A percentile compares a stretch with the other conserved stretches of the same genome.
Evolutionary conservation across 2,329 filamentous ascomycete species (phyloP).

Genomic region (Aspergillus arachidicola): DNA sequence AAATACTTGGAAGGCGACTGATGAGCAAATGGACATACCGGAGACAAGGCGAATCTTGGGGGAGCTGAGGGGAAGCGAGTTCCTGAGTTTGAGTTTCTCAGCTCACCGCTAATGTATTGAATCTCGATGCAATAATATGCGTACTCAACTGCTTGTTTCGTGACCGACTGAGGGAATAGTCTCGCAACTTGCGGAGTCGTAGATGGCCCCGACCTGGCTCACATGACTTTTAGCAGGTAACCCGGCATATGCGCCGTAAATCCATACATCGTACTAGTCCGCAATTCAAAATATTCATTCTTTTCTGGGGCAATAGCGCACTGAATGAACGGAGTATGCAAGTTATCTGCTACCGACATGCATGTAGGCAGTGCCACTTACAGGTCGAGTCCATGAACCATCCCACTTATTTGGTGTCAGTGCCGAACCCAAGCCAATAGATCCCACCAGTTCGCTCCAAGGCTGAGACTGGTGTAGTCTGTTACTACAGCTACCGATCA

Average conservation of each 20-base stretch:
- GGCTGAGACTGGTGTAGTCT: not conserved
- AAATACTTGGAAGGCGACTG: not conserved
- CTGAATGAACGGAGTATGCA: not conserved
- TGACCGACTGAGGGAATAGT: not conserved
- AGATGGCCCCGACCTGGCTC: not conserved
- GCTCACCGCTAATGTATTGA: slow-evolving; percentile 4
- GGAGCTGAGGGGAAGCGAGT: not conserved
- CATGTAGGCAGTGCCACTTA: slow-evolving; percentile 1
- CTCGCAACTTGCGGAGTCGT: not conserved
- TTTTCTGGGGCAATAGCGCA: not conserved
- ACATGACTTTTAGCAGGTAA: not conserved
- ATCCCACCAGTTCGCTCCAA: not conserved
- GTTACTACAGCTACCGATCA: slow-evolving; percentile 3
- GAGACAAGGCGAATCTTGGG: slow-evolving; percentile 1
- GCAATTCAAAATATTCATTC: not conserved
- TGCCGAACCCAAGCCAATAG: not conserved
- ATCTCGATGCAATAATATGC: not conserved
- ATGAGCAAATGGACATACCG: not conserved
- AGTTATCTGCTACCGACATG: not conserved
- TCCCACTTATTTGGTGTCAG: slow-evolving; percentile 1
- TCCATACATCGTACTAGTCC: not conserved
- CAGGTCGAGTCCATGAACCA: slow-evolving; percentile 5
- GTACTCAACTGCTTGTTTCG: not conserved
- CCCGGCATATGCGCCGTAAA: not conserved
- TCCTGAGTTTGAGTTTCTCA: not conserved